Evolutionary conservation across 441 rosid genomes (phyloP).

Genomic region (Populus trichocarpa): DNA sequence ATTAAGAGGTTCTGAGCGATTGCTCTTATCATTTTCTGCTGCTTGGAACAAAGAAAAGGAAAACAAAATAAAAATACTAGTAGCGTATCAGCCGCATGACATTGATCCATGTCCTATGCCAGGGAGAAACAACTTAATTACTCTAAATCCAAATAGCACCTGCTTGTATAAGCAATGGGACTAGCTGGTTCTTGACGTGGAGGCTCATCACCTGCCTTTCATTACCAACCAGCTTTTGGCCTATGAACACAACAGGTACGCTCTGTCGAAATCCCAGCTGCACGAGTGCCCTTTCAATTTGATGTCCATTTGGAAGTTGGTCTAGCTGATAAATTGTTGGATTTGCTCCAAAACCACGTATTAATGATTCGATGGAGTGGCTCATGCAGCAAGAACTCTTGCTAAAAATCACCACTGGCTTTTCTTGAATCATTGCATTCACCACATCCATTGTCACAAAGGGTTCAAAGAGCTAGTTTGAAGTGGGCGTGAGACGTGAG

Average conservation of each 20-base stretch:
- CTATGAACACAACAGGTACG: constrained; percentile 74
- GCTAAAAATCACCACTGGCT: constrained; percentile 68
- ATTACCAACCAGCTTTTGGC: constrained; percentile 57
- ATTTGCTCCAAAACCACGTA: constrained; percentile 55
- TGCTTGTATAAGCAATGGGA: constrained; percentile 44
- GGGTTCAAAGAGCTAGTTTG: not conserved
- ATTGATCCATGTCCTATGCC: not conserved
- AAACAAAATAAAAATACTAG: not conserved
- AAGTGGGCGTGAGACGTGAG: not conserved
- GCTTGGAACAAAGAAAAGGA: not conserved
- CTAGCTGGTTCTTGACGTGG: constrained; percentile 57
- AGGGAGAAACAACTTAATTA: not conserved
- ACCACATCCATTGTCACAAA: constrained; percentile 26
- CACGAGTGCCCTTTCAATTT: constrained; percentile 49
- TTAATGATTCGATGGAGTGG: constrained; percentile 54
- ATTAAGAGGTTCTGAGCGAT: not conserved
- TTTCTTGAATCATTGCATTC: constrained; percentile 38
- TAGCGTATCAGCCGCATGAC: not conserved
- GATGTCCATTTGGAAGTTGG: constrained; percentile 44
- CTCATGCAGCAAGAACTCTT: constrained; percentile 72
- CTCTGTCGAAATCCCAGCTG: constrained; percentile 56
- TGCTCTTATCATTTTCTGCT: not conserved
- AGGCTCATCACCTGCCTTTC: constrained; percentile 72
- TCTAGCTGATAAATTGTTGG: constrained; percentile 61
- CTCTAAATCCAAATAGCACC: constrained; percentile 38